Evolutionary conservation across 208 protist species (phyloP).

Genomic region (Wallacemonas sp.): DNA sequence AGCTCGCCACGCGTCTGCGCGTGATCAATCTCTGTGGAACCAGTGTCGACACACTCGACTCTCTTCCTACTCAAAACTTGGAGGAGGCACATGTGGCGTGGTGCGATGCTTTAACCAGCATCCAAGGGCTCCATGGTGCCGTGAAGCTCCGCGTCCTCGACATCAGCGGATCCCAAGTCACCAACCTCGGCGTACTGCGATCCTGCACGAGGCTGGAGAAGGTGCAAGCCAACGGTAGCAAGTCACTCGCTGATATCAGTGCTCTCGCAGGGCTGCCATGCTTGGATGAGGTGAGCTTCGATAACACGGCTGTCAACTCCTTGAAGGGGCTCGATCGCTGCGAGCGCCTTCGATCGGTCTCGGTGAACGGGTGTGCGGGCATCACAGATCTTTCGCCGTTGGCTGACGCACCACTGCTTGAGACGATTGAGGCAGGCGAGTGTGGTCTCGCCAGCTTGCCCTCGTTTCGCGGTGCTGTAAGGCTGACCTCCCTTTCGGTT

Average conservation of each 20-base stretch:
- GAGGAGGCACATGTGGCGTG: background rate
- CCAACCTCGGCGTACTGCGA: background rate
- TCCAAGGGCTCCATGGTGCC: background rate
- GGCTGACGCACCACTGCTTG: background rate
- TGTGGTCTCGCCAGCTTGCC: background rate
- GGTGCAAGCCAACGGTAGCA: background rate
- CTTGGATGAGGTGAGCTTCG: background rate
- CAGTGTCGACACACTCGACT: background rate
- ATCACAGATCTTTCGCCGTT: background rate
- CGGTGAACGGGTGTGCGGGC: background rate
- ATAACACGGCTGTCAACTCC: background rate
- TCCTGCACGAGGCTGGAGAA: background rate
- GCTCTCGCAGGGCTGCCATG: background rate
- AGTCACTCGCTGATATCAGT: background rate
- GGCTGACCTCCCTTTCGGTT: background rate
- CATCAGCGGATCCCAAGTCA: background rate
- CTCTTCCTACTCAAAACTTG: background rate
- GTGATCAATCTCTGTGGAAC: background rate
- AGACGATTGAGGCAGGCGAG: background rate
- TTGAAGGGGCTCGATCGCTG: background rate
- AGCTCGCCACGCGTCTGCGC: background rate
- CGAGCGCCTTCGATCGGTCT: background rate
- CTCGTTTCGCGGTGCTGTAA: background rate
- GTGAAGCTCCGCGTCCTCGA: background rate
- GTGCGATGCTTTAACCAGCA: background rate